Base-by-base conservation (phyloP, 768 basidiomycete species). In the Lactarius evosmus region DNA sequence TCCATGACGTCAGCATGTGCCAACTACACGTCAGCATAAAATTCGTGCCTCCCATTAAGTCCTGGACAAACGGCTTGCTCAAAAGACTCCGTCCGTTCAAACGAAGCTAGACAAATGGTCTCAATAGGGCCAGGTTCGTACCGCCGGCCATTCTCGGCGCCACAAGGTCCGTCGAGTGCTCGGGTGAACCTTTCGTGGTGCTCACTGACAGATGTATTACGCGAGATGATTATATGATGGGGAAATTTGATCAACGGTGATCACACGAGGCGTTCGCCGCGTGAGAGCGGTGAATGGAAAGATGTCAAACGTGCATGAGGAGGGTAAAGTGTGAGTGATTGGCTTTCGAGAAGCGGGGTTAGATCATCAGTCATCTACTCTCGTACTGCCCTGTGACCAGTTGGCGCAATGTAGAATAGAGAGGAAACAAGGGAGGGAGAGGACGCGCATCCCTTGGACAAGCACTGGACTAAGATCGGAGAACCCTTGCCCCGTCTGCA, bases 21-120 rank as follows among this genome's bases (percentile, higher is more conserved):
- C 7, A 84, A 83, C 87, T 87, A 89, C 14, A 87, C 75, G 69
- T 88, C 88, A 3, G 82, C 79, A 66, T 82, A 82, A 4, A 72
- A 68, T 53, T 87, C 85, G 66, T 89, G 86, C 61, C 85, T 8
- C 80, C 80, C 62, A 82, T 78, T 0, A 84, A 84, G 49, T 82
- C 75, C 53, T 79, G 78, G 62, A 83, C 69, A 70, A 86, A 88
- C 76, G 77, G 1, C 83, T 79, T 16, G 74, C 73, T 19, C 80
- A 78, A 69, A 84, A 87, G 3, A 88, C 25, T 1, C 83, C 86
- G 8, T 87, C 83, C 5, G 83, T 79, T 25, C 87, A 70, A 16
- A 79, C n/a, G n/a, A 76, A 2, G 84, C 72, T 2, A 75, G 76
- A 16, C 78, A 83, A 51, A 87, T 76, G 36, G 62, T 72, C 64